Evolutionary conservation across 1,284 basidiomycete genomes (phyloP).

Genomic region (Polyporus tsugae): DNA sequence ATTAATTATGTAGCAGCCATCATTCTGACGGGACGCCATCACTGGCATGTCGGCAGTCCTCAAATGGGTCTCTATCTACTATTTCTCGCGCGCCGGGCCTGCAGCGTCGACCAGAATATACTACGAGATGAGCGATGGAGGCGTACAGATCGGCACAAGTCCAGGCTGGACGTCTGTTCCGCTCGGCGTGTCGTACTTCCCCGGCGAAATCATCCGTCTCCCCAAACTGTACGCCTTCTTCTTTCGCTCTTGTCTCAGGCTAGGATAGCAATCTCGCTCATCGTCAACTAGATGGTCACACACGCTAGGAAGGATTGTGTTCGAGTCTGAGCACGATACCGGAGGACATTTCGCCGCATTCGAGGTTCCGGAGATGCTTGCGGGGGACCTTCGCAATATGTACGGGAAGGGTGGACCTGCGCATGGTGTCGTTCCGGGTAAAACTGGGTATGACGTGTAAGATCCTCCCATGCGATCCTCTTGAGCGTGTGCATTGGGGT

Average conservation of each 20-base stretch:
- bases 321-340: conserved; percentile 32
- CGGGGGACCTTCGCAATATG: conserved; percentile 41
- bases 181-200: conserved; percentile 45
- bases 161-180: conserved; percentile 35
- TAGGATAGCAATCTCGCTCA: conserved; percentile 38
- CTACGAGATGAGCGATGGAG: conserved; percentile 44
- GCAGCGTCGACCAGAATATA: conserved; percentile 49
- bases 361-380: conserved; percentile 41
- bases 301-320: conserved; percentile 37
- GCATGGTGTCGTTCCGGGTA: background rate
- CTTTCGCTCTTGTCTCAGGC: no score
- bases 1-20: background rate
- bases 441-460: background rate
- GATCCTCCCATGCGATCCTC: no score
- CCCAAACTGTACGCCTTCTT: conserved; percentile 37
- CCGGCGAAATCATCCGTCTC: conserved; percentile 35
- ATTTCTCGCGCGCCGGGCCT: conserved; percentile 60
- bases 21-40: background rate
- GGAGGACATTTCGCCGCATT: conserved; percentile 45
- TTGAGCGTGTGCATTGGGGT: no score
- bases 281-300: conserved; percentile 32
- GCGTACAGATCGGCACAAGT: no score
- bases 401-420: conserved; percentile 35
- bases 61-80: conserved; percentile 55
- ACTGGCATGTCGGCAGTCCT: background rate